A percentile compares a stretch with the other conserved stretches of the same genome.
Conservation (phyloP, 495 filamentous ascomycete genomes). For the Penicillium robsamsonii region DNA sequence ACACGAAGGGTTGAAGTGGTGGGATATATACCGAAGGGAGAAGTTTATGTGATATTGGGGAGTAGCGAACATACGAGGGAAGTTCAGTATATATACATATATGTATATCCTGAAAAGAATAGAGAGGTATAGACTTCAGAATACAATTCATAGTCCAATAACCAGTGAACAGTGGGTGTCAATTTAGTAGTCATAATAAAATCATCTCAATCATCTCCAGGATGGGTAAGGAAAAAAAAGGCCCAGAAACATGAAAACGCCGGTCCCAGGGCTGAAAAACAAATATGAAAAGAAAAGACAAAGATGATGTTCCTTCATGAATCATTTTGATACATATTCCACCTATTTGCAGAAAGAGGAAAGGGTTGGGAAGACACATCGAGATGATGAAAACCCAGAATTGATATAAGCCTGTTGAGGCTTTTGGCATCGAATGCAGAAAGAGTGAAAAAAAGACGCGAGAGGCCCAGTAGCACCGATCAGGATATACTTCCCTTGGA, state of each 20-base stretch:
- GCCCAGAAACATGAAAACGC: conserved; percentile 7
- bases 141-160: not conserved
- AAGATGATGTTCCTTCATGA: not conserved
- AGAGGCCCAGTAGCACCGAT: not conserved
- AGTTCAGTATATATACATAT: not conserved
- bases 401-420: not conserved
- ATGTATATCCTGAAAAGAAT: not conserved
- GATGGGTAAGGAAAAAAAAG: conserved; percentile 2
- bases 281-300: not conserved
- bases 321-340: conserved; percentile 10
- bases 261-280: conserved; percentile 5
- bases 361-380: conserved; percentile 4
- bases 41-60: not conserved
- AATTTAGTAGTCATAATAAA: conserved; percentile 15
- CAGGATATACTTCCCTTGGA: conserved; percentile 3
- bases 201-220: conserved; percentile 14
- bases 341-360: not conserved
- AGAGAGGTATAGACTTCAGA: not conserved
- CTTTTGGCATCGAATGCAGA: not conserved
- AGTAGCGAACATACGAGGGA: not conserved
- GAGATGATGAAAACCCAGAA: not conserved
- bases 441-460: not conserved
- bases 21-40: conserved; percentile 1
- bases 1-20: not conserved
- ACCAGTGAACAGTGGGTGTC: conserved; percentile 4